phyloP scores from a whole-genome alignment of 345 rosid species.

The Raphanus sativus region DNA sequence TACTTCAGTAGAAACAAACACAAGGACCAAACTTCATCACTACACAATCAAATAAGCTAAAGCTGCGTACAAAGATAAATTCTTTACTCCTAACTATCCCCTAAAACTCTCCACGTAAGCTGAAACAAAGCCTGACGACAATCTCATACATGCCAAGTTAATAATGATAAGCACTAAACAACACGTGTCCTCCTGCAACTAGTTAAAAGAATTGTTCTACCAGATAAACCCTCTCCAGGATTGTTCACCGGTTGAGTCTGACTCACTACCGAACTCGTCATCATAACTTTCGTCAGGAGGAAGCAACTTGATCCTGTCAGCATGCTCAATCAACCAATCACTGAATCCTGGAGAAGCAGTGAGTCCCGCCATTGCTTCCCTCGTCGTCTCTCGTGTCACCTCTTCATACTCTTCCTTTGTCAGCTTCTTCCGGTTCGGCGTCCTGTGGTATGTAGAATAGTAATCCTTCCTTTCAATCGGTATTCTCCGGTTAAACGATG shows the following conservation, averaged over 20 bases:
- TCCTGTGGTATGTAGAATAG: slow-evolving; percentile 75
- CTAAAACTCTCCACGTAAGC: slow-evolving; percentile 1
- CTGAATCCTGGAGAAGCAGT: slow-evolving; percentile 73
- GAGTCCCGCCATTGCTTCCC: slow-evolving; percentile 60
- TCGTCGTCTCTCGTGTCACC: slow-evolving; percentile 67
- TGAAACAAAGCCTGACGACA: not conserved
- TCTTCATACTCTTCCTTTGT: slow-evolving; percentile 76
- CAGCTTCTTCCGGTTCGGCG: slow-evolving; percentile 53
- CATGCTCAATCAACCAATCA: slow-evolving; percentile 69
- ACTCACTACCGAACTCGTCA: slow-evolving; percentile 62
- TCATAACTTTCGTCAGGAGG: slow-evolving; percentile 56
- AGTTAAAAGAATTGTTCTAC: slow-evolving; percentile 5
- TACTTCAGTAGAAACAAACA: not conserved
- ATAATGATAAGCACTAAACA: not conserved
- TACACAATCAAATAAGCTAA: not conserved
- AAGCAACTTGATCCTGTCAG: slow-evolving; percentile 64
- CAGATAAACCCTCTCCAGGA: slow-evolving; percentile 21
- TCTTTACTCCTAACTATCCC: slow-evolving; percentile 1
- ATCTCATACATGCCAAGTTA: not conserved
- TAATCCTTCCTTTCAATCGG: slow-evolving; percentile 38
- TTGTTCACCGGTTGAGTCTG: slow-evolving; percentile 58
- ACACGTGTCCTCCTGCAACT: not conserved
- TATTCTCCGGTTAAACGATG: slow-evolving; percentile 12
- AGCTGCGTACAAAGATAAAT: slow-evolving; percentile 20
- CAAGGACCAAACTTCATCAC: not conserved